These are phyloP conservation scores for Malus hybrid DNA, from an alignment of 331 rosid genomes.

Conservation along the genomic window DNA sequence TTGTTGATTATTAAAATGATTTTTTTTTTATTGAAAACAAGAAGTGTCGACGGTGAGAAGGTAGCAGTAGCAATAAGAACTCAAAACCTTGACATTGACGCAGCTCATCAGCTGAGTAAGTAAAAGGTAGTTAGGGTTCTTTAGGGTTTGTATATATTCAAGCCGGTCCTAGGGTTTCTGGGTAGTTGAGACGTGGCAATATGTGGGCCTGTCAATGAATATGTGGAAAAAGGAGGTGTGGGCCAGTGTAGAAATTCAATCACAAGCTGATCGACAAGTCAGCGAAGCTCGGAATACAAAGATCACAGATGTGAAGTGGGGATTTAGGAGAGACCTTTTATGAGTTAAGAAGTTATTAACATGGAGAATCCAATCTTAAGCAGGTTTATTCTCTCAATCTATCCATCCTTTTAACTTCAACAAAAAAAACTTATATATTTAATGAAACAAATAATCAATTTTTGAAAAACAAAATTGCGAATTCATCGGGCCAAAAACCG, in stretches of 20 bases:
- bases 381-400: no score
- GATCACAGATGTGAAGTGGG: background rate
- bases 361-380: background rate
- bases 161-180: conserved; percentile 6
- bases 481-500: no score
- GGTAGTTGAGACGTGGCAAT: conserved; percentile 17
- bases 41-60: background rate
- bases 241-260: background rate
- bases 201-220: background rate
- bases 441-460: no score
- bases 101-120: background rate
- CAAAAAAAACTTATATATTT: no score
- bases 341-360: background rate
- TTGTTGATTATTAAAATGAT: background rate
- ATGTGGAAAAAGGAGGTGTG: background rate
- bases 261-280: conserved; percentile 3
- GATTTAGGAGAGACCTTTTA: background rate
- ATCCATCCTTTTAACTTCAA: no score
- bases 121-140: no score
- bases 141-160: conserved; percentile 6
- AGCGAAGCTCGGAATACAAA: background rate
- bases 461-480: no score
- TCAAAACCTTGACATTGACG: background rate
- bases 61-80: background rate
- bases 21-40: background rate